Percentiles rank a stretch among this genome's conserved stretches.
Evolutionary conservation across 129 eudicot genomes (phyloP).

Genomic region (Flaveria linearis): DNA sequence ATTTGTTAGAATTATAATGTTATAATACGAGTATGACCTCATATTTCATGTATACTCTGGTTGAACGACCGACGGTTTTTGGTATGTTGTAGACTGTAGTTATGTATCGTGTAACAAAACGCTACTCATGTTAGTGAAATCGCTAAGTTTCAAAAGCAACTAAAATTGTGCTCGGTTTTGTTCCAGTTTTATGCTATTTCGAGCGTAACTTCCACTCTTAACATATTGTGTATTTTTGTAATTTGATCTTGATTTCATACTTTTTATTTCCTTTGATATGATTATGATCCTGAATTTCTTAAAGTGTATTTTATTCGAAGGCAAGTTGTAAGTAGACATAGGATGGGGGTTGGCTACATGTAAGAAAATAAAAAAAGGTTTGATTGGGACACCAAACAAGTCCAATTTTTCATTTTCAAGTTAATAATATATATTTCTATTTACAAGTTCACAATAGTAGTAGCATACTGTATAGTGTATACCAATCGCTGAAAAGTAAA

Average conservation of each 20-base stretch:
- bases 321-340: constrained; percentile 4
- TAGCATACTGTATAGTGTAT: no score
- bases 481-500: not conserved
- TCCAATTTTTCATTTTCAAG: not conserved
- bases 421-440: no score
- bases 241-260: not conserved
- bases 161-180: not conserved
- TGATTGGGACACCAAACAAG: not conserved
- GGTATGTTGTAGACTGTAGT: not conserved
- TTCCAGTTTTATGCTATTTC: no score
- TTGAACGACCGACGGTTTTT: not conserved
- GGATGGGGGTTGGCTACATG: constrained; percentile 6
- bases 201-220: no score
- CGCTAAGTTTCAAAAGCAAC: not conserved
- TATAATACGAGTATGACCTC: no score
- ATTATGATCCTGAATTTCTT: no score
- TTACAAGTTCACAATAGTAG: not conserved
- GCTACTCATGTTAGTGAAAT: not conserved
- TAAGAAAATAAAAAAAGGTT: not conserved
- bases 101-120: not conserved
- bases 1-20: no score
- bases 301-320: not conserved
- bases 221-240: no score
- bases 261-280: not conserved
- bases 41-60: not conserved